A percentile compares a stretch with the other conserved stretches of the same genome.
phyloP scores from a whole-genome alignment of 192 early-diverging fungal species.

The Coemansia sp. region DNA sequence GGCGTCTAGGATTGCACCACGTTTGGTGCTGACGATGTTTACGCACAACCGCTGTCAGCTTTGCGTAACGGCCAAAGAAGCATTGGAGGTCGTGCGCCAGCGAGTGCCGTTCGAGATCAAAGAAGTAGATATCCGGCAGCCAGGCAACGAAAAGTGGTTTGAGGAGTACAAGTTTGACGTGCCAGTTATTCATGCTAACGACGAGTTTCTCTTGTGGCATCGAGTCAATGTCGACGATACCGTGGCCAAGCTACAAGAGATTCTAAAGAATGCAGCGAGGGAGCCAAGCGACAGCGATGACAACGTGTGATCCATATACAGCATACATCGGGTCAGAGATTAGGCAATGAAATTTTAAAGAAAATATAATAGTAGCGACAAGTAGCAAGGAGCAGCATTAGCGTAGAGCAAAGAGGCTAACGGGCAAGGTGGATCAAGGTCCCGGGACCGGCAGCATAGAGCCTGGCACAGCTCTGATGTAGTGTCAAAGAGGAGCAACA shows the following conservation, averaged over 20 bases:
- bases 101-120: slow-evolving; percentile 44
- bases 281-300: not conserved
- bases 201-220: slow-evolving; percentile 52
- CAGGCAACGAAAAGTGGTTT: slow-evolving; percentile 49
- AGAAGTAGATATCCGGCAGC: slow-evolving; percentile 48
- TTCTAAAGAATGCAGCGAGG: slow-evolving; percentile 6
- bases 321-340: not conserved
- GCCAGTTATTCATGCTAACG: slow-evolving; percentile 48
- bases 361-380: slow-evolving; percentile 5
- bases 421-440: not conserved
- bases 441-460: not conserved
- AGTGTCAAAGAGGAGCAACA: not conserved
- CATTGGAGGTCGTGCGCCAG: slow-evolving; percentile 37
- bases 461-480: not conserved
- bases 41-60: slow-evolving; percentile 54
- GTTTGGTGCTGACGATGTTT: slow-evolving; percentile 51
- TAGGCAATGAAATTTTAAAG: not conserved
- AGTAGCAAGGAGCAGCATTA: not conserved
- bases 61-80: slow-evolving; percentile 51
- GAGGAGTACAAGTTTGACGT: slow-evolving; percentile 56
- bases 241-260: slow-evolving; percentile 32
- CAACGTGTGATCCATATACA: not conserved
- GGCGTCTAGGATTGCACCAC: slow-evolving; percentile 14
- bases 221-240: slow-evolving; percentile 43
- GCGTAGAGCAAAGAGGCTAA: not conserved